Base-by-base conservation (phyloP, 805 yeast species). In the Nakazawaea sp. region DNA sequence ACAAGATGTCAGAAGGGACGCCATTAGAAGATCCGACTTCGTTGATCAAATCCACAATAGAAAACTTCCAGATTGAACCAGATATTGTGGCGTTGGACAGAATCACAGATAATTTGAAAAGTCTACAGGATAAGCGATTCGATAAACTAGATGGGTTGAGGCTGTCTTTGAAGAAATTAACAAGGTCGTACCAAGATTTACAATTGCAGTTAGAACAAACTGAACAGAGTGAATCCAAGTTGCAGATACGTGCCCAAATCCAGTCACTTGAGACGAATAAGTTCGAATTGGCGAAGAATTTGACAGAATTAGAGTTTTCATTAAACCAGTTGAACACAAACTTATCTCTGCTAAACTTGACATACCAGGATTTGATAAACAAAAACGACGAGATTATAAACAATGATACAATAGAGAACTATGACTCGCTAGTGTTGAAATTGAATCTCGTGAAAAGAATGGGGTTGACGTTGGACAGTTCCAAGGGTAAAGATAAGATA, bases 391-490 rank as follows among this genome's bases (percentile, higher is more conserved):
- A 53, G 41, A 51, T 55, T 32, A 59, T 60, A 36, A 55, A 53
- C 32, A 54, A 51, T 25, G 58, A 52, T 42, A 58, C 51, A 32
- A 55, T 55, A 15, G 56, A 56, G 23, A 64, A 66, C 45, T 58
- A 59, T 34, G 69, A 72, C 48, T 58, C 73, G 9, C 62, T 64
- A 29, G 58, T 64, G 24, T 51, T 82, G 47, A 78, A 77, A 47
- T 54, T 81, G 35, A 73, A 75, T 47, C 58, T 83, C 15, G 81
- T 66, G 53, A 71, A 76, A 45, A 72, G 72, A 31, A 50, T 81
- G 42, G 90, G 88, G 1, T 52, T 82, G 9, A 11, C 20, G 8
- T 20, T 38, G 10, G 35, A 38, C 24, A 9, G 27, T n/a, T 15
- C 31, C 9, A 32, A 36, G 16, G 30, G n/a, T 16, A 30, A 26